These are phyloP conservation scores for Cercospora sojina DNA, from an alignment of 2,329 filamentous ascomycete genomes.

Conservation along the genomic window DNA sequence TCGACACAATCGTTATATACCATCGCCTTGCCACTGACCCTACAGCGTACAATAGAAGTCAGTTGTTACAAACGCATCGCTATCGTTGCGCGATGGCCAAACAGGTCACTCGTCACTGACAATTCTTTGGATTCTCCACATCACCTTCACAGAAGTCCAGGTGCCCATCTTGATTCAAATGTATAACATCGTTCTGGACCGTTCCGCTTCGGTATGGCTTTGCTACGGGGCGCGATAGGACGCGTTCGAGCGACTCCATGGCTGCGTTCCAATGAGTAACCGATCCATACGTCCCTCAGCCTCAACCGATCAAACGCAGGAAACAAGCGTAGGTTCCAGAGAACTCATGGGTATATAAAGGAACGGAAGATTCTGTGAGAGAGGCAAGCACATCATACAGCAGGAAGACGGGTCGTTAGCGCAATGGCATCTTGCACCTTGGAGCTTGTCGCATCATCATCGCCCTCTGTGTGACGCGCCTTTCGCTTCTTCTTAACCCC, in stretches of 20 bases:
- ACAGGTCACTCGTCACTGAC: neutral
- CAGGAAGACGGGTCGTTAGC: neutral
- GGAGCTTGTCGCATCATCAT: neutral
- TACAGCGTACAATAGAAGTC: neutral
- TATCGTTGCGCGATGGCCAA: neutral
- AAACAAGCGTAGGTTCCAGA: neutral
- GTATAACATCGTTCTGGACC: constrained; percentile 42
- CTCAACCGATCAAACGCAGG: neutral
- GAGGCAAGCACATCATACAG: neutral
- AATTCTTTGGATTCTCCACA: constrained; percentile 53
- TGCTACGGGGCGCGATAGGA: constrained; percentile 53
- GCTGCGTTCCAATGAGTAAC: neutral
- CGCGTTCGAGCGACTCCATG: constrained; percentile 41
- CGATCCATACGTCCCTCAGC: neutral
- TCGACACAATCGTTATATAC: constrained; percentile 44
- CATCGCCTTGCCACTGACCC: constrained; percentile 41
- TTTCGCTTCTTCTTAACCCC: neutral
- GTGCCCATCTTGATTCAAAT: constrained; percentile 52
- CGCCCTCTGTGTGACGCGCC: neutral
- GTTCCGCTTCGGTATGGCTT: constrained; percentile 53
- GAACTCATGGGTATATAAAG: neutral
- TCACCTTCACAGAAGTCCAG: constrained; percentile 54
- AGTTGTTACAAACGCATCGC: neutral
- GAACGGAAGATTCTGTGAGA: neutral
- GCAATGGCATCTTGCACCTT: neutral